phyloP scores from a whole-genome alignment of 768 basidiomycete species.

The Russula virescens region DNA sequence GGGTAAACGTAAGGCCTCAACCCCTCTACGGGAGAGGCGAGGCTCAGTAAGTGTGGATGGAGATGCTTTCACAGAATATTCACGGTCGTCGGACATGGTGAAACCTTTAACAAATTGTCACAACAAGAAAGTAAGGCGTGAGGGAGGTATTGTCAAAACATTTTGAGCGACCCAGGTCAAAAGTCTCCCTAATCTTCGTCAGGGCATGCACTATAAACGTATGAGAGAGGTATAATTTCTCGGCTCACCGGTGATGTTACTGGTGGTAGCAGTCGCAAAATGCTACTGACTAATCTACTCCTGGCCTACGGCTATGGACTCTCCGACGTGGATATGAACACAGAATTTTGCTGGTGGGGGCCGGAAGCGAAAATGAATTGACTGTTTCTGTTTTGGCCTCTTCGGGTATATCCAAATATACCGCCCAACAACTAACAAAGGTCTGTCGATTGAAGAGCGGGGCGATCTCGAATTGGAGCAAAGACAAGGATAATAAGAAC shows the following conservation, averaged over 20 bases:
- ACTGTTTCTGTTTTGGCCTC: not conserved
- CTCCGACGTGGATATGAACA: not conserved
- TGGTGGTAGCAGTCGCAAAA: not conserved
- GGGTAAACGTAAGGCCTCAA: not conserved
- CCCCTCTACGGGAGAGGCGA: not conserved
- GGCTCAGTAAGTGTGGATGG: not conserved
- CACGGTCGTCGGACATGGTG: conserved; percentile 12
- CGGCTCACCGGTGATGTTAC: not conserved
- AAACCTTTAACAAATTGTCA: not conserved
- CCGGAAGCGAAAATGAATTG: conserved; percentile 6
- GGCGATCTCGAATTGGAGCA: not conserved
- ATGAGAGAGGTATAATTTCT: not conserved
- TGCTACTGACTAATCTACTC: not conserved
- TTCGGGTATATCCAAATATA: conserved; percentile 1
- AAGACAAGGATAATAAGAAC: not conserved
- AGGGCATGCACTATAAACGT: not conserved
- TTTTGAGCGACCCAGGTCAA: not conserved
- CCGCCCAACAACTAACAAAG: not conserved
- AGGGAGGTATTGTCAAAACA: conserved; percentile 9
- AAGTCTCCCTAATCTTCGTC: not conserved
- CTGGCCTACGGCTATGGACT: not conserved
- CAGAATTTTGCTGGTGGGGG: not conserved
- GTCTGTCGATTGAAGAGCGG: not conserved
- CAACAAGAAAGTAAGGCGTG: conserved; percentile 2
- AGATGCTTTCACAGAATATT: conserved; percentile 5